These are phyloP conservation scores for Craterostigma plantagineum DNA, from an alignment of 257 asterid species.

Conservation along the genomic window DNA sequence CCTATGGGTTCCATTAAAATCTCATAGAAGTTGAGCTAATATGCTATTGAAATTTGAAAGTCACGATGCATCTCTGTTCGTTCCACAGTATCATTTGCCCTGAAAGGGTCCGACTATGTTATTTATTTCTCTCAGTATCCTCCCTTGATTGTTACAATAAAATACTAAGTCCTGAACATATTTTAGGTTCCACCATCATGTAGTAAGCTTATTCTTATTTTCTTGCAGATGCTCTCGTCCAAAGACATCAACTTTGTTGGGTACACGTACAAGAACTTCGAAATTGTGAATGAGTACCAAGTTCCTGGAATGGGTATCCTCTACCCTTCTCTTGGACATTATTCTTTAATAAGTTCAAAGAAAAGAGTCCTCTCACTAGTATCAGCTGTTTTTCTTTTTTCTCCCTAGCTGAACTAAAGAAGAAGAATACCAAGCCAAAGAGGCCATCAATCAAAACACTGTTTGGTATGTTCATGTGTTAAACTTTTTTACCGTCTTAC, in stretches of 20 bases:
- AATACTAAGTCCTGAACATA: conserved; percentile 3
- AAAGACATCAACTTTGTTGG: conserved; percentile 94
- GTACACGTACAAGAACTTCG: conserved; percentile 93
- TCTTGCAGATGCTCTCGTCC: conserved; percentile 80
- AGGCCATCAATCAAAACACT: conserved; percentile 79
- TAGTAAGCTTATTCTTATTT: conserved; percentile 10
- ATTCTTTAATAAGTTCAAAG: neutral
- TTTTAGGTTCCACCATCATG: neutral
- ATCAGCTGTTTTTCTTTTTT: conserved; percentile 3
- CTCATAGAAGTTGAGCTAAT: too few relatives aligned
- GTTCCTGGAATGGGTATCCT: conserved; percentile 78
- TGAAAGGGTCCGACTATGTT: too few relatives aligned
- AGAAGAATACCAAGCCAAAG: conserved; percentile 59
- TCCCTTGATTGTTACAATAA: too few relatives aligned
- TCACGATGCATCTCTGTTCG: too few relatives aligned
- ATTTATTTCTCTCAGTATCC: too few relatives aligned
- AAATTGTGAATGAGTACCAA: conserved; percentile 90
- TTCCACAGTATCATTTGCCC: too few relatives aligned
- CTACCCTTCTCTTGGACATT: conserved; percentile 10
- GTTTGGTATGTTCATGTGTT: conserved; percentile 41
- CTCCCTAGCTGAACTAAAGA: conserved; percentile 75
- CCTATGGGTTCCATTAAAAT: too few relatives aligned
- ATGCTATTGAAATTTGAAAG: too few relatives aligned
- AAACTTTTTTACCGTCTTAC: neutral
- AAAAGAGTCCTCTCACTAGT: conserved; percentile 7